phyloP scores from a whole-genome alignment of 148 eudicot species.

The Vaccinium corymbosum region DNA sequence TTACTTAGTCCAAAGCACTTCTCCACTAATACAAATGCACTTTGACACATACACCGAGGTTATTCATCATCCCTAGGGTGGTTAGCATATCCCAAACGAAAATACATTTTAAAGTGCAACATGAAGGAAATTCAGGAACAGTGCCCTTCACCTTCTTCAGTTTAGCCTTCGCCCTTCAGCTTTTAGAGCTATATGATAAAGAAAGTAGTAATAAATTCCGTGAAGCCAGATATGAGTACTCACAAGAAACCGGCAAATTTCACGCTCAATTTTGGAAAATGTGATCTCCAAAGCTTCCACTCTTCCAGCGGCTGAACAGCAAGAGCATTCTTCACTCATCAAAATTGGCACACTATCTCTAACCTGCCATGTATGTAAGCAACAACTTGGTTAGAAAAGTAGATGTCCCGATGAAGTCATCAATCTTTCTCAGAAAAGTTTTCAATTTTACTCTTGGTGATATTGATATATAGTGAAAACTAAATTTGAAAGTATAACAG shows the following conservation, averaged over 20 bases:
- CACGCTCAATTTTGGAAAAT: constrained; percentile 89
- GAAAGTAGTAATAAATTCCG: neutral
- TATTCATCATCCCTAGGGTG: neutral
- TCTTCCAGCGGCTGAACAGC: constrained; percentile 91
- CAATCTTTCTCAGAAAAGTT: neutral
- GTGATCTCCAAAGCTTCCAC: constrained; percentile 96
- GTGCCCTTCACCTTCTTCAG: neutral
- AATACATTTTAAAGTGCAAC: constrained; percentile 1
- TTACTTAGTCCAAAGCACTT: neutral
- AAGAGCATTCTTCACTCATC: constrained; percentile 87
- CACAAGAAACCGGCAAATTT: constrained; percentile 81
- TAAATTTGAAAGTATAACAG: neutral
- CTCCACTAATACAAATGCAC: neutral
- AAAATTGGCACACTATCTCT: constrained; percentile 92
- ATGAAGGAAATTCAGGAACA: neutral
- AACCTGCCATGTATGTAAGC: constrained; percentile 46
- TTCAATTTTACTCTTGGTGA: neutral
- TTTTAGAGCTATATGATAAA: neutral
- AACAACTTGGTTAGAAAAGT: neutral
- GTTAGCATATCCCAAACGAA: neutral
- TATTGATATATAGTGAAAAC: neutral
- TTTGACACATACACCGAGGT: neutral
- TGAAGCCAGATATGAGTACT: constrained; percentile 25
- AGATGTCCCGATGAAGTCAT: neutral
- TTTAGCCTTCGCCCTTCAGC: neutral